Conservation (phyloP, 176 grass and related monocot genomes). For the Pharus latifolius region DNA sequence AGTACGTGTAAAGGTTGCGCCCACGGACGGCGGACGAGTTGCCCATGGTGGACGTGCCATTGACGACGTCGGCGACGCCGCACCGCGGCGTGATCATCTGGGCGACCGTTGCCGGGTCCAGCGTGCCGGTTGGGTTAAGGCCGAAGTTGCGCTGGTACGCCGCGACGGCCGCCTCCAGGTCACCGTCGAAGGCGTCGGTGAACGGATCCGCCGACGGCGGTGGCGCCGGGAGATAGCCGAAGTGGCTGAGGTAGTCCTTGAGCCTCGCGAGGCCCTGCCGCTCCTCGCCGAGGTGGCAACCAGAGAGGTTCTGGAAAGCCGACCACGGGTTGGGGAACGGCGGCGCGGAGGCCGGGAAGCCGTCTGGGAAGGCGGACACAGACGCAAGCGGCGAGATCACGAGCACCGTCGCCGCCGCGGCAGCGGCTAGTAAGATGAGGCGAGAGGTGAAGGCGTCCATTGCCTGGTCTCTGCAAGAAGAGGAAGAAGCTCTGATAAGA, state of each 20-base stretch:
- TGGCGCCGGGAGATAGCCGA: slow-evolving; percentile 64
- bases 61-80: slow-evolving; percentile 80
- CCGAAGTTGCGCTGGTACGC: slow-evolving; percentile 77
- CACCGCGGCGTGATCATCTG: slow-evolving; percentile 77
- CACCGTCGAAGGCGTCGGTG: slow-evolving; percentile 54
- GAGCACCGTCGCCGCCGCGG: not conserved
- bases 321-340: slow-evolving; percentile 63
- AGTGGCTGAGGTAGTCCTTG: slow-evolving; percentile 68
- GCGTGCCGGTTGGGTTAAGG: slow-evolving; percentile 53
- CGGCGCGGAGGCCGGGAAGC: not conserved
- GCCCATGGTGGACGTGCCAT: slow-evolving; percentile 47
- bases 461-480: not conserved
- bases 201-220: slow-evolving; percentile 18
- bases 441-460: slow-evolving; percentile 3
- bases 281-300: slow-evolving; percentile 62
- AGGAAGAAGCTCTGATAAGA: not conserved
- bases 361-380: slow-evolving; percentile 3
- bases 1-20: slow-evolving; percentile 74
- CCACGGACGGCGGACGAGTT: slow-evolving; percentile 15
- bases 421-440: not conserved
- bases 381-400: not conserved
- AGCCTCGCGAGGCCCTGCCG: slow-evolving; percentile 42
- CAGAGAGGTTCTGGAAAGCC: slow-evolving; percentile 78
- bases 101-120: slow-evolving; percentile 47
- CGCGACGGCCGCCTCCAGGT: slow-evolving; percentile 41